Conservation (phyloP, 345 rosid species). For the Erysimum cheiranthoides region DNA sequence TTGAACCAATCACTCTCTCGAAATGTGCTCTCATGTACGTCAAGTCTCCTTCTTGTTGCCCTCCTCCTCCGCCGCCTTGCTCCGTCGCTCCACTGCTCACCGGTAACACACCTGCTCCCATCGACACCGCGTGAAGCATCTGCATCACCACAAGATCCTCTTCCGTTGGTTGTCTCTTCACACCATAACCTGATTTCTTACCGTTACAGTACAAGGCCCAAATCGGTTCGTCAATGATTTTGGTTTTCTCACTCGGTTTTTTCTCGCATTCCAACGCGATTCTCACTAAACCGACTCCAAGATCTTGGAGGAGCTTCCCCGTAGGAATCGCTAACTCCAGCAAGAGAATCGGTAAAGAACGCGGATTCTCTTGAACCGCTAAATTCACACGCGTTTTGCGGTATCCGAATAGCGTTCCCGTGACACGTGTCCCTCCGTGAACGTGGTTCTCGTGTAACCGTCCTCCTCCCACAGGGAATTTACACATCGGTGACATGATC, state of each 20-base stretch:
- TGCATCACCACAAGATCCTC: conserved; percentile 85
- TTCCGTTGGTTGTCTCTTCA: conserved; percentile 71
- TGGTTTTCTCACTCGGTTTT: conserved; percentile 61
- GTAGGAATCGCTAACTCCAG: conserved; percentile 78
- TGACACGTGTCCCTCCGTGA: conserved; percentile 80
- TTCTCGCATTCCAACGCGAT: conserved; percentile 87
- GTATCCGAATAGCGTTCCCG: conserved; percentile 79
- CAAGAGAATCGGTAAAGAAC: conserved; percentile 62
- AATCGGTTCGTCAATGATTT: conserved; percentile 68
- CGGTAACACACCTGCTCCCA: conserved; percentile 88
- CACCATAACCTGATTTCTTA: conserved; percentile 74
- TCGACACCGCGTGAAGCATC: conserved; percentile 69
- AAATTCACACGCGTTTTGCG: conserved; percentile 69
- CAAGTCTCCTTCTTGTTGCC: conserved; percentile 66
- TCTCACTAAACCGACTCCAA: conserved; percentile 72
- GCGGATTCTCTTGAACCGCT: conserved; percentile 77
- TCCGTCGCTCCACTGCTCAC: conserved; percentile 45
- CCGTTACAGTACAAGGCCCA: conserved; percentile 87
- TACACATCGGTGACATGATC: conserved; percentile 62
- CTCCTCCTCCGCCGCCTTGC: conserved; percentile 43
- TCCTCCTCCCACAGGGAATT: conserved; percentile 49
- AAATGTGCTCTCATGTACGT: conserved; percentile 81
- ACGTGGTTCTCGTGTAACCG: conserved; percentile 61
- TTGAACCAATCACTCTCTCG: conserved; percentile 78
- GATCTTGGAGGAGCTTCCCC: conserved; percentile 75